Conservation (phyloP, 257 asterid species). For the Catharanthus roseus region DNA sequence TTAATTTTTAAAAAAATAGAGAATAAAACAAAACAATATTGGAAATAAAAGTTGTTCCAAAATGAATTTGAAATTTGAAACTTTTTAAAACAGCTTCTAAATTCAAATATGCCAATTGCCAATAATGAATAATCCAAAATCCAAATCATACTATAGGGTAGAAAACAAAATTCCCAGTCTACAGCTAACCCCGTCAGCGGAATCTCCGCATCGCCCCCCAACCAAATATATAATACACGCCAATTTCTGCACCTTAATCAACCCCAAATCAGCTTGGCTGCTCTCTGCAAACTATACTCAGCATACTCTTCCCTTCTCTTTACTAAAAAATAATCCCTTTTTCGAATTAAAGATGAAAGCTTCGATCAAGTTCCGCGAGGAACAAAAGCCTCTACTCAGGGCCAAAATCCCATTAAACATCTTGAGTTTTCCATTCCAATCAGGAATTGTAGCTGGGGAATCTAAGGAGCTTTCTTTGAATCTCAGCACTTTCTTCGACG, state of each 20-base stretch:
- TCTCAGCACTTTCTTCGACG: slow-evolving; percentile 62
- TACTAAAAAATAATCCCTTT: background rate
- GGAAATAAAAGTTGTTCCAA: background rate
- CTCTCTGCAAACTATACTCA: background rate
- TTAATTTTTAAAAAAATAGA: too few species aligned
- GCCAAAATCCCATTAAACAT: slow-evolving; percentile 83
- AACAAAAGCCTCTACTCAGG: slow-evolving; percentile 69
- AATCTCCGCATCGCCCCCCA: background rate
- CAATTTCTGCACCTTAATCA: background rate
- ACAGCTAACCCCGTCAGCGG: slow-evolving; percentile 9
- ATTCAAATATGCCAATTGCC: background rate
- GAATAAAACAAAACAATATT: background rate
- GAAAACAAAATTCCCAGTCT: background rate
- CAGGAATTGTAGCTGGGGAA: slow-evolving; percentile 80
- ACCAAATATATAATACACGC: background rate
- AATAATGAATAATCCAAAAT: background rate
- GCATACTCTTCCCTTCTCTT: background rate
- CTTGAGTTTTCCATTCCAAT: slow-evolving; percentile 64
- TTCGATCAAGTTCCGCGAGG: slow-evolving; percentile 87
- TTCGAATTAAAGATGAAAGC: slow-evolving; percentile 59
- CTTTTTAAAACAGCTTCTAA: background rate
- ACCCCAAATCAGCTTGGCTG: background rate
- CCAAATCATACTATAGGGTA: background rate
- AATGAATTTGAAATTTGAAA: slow-evolving; percentile 7
- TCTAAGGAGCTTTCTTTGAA: slow-evolving; percentile 63